A percentile compares a stretch with the other conserved stretches of the same genome.
phyloP scores from a whole-genome alignment of 345 rosid genomes.

The Boechera divaricarpa region DNA sequence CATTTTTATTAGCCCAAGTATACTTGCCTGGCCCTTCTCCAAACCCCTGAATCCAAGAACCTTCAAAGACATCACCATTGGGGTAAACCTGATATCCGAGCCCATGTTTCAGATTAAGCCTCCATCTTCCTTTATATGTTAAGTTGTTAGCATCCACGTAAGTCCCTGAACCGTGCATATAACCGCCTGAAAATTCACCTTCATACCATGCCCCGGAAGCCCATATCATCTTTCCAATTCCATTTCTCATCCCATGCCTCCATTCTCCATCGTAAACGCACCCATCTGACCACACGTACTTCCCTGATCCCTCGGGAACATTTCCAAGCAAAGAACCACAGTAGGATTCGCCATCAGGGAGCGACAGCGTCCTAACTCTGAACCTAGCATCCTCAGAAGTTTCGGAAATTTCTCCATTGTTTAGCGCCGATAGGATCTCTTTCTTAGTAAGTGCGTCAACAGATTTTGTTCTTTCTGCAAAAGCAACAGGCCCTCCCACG shows the following conservation, averaged over 20 bases:
- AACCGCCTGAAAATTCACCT: constrained; percentile 92
- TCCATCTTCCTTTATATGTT: constrained; percentile 89
- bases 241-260: constrained; percentile 91
- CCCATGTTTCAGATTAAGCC: constrained; percentile 89
- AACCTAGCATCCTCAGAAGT: constrained; percentile 63
- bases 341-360: constrained; percentile 75
- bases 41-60: constrained; percentile 88
- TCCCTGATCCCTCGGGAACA: constrained; percentile 84
- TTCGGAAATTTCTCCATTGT: constrained; percentile 60
- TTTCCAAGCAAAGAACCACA: constrained; percentile 79
- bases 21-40: constrained; percentile 96
- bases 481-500: constrained; percentile 56
- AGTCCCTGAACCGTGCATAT: constrained; percentile 83
- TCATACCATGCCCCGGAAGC: constrained; percentile 77
- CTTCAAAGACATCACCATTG: constrained; percentile 83
- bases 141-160: constrained; percentile 55
- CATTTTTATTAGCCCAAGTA: constrained; percentile 85
- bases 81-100: constrained; percentile 83
- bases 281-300: constrained; percentile 83
- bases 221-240: constrained; percentile 77
- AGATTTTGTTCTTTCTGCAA: constrained; percentile 79
- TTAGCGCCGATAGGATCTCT: constrained; percentile 49
- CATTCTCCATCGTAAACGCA: constrained; percentile 85
- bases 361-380: constrained; percentile 65
- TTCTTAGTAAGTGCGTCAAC: constrained; percentile 56